Evolutionary conservation across 805 yeast genomes (phyloP), one percentile per base, ranked within the genome.

Genomic region (Priceomyces carsonii): DNA sequence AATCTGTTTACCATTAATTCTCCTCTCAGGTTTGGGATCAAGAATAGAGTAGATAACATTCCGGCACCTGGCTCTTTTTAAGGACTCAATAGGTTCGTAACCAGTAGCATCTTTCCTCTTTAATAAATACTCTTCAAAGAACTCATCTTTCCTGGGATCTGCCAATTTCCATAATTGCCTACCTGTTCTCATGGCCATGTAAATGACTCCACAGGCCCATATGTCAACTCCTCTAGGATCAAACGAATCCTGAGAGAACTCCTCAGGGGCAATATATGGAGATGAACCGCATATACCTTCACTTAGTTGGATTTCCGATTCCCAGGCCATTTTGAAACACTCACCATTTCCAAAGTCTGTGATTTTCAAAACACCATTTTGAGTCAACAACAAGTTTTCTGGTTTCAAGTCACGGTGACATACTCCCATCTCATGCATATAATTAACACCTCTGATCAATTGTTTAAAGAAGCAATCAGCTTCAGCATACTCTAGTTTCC

Each of bases 151-250:
- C 19, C 69, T 73, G 6, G 70, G 60, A 39, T 78, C 77, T 2
- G 98, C 96, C 39, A 80, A 65, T 49, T 85, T 79, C 98, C 98
- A 91, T 35, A 93, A 62, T 52, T 91, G 96, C 35, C 96, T 71
- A 3, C 98, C 99, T 0, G 96, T 86, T 50, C 97, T 70, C 91
- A 88, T 83, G 5, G 95, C 95, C 87, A 88, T 82, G 55, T 85
- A 88, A 22, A 88, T 87, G 8, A 88, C 91, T 32, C 95, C 96
- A 66, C 95, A 86, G 0, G 95, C 80, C 96, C 96, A 88, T 23
- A 87, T 79, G 62, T 88, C 96, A 5, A 85, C 84, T 22, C 84
- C 73, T 38, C 95, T 63, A 2, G 95, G 85, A 60, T 88, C 96
- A 59, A 85, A 88, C 50, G 78, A 80, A 25, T 73, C 64, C 40